Evolutionary conservation across 768 basidiomycete species (phyloP).

Genomic region (Imleria badia): DNA sequence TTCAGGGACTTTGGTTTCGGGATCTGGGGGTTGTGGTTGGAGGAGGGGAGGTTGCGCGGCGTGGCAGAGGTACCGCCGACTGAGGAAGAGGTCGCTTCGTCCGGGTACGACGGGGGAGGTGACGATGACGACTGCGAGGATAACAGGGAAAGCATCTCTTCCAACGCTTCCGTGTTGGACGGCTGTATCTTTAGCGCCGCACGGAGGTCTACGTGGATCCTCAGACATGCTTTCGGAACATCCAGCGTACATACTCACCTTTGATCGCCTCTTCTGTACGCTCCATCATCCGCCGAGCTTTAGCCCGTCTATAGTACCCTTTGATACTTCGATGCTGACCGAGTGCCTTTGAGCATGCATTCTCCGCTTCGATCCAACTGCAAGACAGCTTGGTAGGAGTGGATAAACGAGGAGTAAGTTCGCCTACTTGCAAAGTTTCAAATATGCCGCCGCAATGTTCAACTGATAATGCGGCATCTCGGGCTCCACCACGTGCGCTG

Average conservation of each 20-base stretch:
- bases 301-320: constrained; percentile 68
- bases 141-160: constrained; percentile 49
- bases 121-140: constrained; percentile 19
- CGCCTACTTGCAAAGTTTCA: constrained; percentile 68
- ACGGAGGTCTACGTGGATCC: constrained; percentile 49
- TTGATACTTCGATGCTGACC: constrained; percentile 66
- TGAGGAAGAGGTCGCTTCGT: constrained; percentile 32
- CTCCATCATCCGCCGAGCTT: constrained; percentile 61
- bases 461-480: constrained; percentile 76
- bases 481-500: constrained; percentile 62
- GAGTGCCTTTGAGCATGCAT: constrained; percentile 65
- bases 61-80: constrained; percentile 20
- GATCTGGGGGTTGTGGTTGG: constrained; percentile 36
- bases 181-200: constrained; percentile 63
- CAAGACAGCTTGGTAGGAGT: constrained; percentile 17
- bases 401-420: constrained; percentile 3
- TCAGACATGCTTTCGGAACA: not conserved
- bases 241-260: constrained; percentile 37
- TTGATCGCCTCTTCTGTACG: constrained; percentile 56
- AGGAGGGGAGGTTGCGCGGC: constrained; percentile 6
- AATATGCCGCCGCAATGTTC: constrained; percentile 71
- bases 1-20: constrained; percentile 43
- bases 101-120: constrained; percentile 9
- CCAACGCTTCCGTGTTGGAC: constrained; percentile 57
- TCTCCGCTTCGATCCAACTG: constrained; percentile 73